Percentiles rank a stretch among this genome's conserved stretches.
These are phyloP conservation scores for Macrolepiota fuliginosa DNA, from an alignment of 768 basidiomycete genomes.

Conservation along the genomic window DNA sequence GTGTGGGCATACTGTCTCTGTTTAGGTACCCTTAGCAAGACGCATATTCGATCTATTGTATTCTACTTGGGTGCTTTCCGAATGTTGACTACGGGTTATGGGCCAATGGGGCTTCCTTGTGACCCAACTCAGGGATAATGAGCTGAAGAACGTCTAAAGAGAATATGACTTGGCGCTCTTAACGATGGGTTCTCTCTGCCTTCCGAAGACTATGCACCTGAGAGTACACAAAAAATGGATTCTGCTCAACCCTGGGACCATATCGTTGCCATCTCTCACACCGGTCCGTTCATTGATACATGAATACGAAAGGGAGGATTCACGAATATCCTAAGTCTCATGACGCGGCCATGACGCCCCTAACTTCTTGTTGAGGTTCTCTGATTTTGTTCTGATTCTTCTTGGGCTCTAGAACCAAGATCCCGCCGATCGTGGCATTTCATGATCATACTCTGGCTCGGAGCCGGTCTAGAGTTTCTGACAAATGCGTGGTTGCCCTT, in stretches of 20 bases:
- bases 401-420: too few relatives aligned
- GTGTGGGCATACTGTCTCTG: background rate
- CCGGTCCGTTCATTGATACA: background rate
- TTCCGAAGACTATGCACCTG: background rate
- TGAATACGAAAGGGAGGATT: background rate
- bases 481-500: background rate
- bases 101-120: background rate
- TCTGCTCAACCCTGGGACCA: background rate
- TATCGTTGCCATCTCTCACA: background rate
- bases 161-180: background rate
- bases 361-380: background rate
- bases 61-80: background rate
- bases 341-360: background rate
- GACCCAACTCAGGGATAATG: background rate
- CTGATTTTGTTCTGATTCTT: background rate
- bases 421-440: background rate
- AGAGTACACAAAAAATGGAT: background rate
- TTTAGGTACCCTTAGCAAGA: background rate
- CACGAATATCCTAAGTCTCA: background rate
- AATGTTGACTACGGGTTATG: background rate
- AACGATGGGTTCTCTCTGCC: background rate
- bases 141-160: background rate
- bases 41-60: background rate
- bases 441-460: background rate
- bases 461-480: background rate